Evolutionary conservation across 2,329 filamentous ascomycete genomes (phyloP).

Genomic region (Phyllosticta citrichinensis): DNA sequence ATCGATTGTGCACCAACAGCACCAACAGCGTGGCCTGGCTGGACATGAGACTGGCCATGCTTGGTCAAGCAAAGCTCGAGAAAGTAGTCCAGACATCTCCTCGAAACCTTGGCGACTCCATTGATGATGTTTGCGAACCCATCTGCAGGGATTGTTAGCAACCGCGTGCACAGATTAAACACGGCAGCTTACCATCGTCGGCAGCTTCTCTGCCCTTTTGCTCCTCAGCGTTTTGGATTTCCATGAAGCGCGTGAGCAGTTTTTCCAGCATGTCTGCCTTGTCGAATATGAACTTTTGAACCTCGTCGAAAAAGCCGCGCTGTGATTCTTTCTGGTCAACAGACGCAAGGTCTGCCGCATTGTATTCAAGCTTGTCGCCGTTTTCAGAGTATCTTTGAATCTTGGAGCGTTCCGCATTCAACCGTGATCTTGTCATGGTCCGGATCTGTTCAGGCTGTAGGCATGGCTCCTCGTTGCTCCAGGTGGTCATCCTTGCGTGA

Average conservation of each 20-base stretch:
- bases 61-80: constrained; percentile 76
- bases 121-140: constrained; percentile 31
- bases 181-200: neutral
- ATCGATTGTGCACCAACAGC: constrained; percentile 96
- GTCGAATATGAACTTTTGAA: constrained; percentile 60
- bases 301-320: constrained; percentile 68
- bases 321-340: constrained; percentile 59
- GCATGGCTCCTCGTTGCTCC: constrained; percentile 64
- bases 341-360: constrained; percentile 38
- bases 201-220: neutral
- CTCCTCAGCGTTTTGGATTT: constrained; percentile 38
- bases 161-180: neutral
- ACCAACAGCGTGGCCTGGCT: constrained; percentile 91
- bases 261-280: constrained; percentile 42
- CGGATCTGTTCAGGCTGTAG: constrained; percentile 67
- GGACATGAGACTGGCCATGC: constrained; percentile 81
- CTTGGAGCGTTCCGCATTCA: constrained; percentile 58
- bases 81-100: constrained; percentile 62
- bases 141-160: neutral
- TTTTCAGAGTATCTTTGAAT: constrained; percentile 29
- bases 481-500: constrained; percentile 67
- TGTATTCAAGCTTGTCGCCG: constrained; percentile 21
- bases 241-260: constrained; percentile 3
- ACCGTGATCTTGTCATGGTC: constrained; percentile 54
- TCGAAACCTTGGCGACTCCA: constrained; percentile 74